phyloP scores from a whole-genome alignment of 2,329 filamentous ascomycete species.

The Fusarium siculi region DNA sequence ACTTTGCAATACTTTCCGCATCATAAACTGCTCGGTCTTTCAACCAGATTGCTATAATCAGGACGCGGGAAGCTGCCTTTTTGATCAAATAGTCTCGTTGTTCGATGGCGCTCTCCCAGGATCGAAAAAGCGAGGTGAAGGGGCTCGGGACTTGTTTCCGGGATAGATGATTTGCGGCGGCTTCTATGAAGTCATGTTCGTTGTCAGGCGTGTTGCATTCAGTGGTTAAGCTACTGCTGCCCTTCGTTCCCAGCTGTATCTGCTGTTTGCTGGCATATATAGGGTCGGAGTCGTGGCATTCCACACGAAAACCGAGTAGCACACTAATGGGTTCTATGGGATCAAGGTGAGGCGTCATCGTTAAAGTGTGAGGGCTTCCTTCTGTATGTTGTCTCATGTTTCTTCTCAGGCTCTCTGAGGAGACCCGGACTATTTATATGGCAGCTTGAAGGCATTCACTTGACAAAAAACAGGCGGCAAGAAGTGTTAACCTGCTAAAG shows the following conservation, averaged over 20 bases:
- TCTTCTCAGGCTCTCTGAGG: neutral
- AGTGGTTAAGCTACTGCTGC: neutral
- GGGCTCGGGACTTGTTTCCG: neutral
- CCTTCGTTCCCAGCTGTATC: neutral
- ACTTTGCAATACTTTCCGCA: neutral
- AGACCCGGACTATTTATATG: neutral
- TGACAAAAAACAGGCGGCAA: no score
- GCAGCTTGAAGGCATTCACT: neutral
- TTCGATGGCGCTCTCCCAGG: neutral
- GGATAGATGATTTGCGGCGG: neutral
- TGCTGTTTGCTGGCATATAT: neutral
- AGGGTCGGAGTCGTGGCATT: neutral
- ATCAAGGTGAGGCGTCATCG: rapidly evolving
- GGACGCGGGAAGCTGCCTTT: neutral
- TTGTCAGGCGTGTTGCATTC: neutral
- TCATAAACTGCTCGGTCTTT: neutral
- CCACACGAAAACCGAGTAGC: neutral
- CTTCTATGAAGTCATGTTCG: neutral
- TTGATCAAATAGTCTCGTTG: neutral
- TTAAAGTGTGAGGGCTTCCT: neutral
- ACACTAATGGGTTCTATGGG: neutral
- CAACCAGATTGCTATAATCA: neutral
- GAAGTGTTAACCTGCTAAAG: neutral
- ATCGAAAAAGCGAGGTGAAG: neutral
- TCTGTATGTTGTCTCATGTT: neutral